Evolutionary conservation across 495 filamentous ascomycete genomes (phyloP), one percentile per base, ranked within the genome.

Genomic region (Xylaria acuta): DNA sequence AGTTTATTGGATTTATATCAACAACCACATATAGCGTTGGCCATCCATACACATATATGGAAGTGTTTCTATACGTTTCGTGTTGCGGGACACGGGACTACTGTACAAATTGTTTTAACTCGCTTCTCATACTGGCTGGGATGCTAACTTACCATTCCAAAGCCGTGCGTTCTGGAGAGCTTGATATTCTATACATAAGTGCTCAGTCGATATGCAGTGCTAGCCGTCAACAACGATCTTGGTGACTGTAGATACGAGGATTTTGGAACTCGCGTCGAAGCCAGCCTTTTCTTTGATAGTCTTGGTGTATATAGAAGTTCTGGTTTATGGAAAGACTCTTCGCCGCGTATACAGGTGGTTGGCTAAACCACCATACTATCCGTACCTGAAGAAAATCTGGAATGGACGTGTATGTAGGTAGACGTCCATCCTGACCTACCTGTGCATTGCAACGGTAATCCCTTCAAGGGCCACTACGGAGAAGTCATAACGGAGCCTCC

Each of bases 311-410:
- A 56, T 56, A 30, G 25, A 12, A 30, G 14, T 22, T 43, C 14
- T 59, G 51, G 38, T 69, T 59, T 7, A 58, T 43, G 53, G 51
- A 43, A 59, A 32, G 14, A 59, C 51, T 32, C 59, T 43, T 66
- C 20, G 22, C 45, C 45, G 65, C 30, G 43, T 54, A 41, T 16
- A 38, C 22, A 25, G 2, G 7, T 54, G 16, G 45, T 49, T 34
- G 14, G 36, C 16, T 8, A 32, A 51, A 36, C 43, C 14, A 51
- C 43, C 30, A 11, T 36, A 22, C 25, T 38, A 64, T 64, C n/a
- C 38, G 60, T 41, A 27, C 38, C 60, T 45, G 6, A 64, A 64
- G n/a, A 36, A 63, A 43, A 40, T 36, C 32, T 51, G 4, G 1
- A 47, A 14, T 6, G 40, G 18, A n/a, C 43, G 6, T 54, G 32